These are phyloP conservation scores for Penicillium herquei DNA, from an alignment of 495 filamentous ascomycete species.

Conservation along the genomic window DNA sequence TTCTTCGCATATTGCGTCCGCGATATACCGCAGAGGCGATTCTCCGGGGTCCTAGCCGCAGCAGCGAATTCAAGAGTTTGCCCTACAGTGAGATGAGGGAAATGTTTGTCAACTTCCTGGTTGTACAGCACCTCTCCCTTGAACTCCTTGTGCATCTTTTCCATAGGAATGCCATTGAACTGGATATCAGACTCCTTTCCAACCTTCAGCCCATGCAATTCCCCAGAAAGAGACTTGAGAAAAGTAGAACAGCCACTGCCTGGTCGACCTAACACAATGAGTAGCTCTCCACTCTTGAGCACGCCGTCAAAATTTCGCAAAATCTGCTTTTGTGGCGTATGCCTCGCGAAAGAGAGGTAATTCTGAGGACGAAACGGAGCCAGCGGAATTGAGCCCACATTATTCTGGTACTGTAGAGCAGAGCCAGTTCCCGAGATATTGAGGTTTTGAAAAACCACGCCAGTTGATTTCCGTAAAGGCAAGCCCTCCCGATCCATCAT, in stretches of 20 bases:
- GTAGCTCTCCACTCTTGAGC: constrained; percentile 67
- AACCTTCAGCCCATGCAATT: constrained; percentile 70
- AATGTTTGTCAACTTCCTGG: constrained; percentile 59
- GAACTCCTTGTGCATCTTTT: constrained; percentile 55
- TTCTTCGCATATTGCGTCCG: constrained; percentile 44
- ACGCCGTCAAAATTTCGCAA: constrained; percentile 42
- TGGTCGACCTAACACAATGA: constrained; percentile 77
- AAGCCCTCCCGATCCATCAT: constrained; percentile 45
- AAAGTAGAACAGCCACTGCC: constrained; percentile 74
- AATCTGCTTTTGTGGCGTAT: constrained; percentile 38
- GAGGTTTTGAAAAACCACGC: constrained; percentile 51
- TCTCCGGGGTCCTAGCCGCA: constrained; percentile 48
- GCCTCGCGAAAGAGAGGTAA: constrained; percentile 30
- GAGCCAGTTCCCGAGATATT: constrained; percentile 54
- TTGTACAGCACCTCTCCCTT: constrained; percentile 65
- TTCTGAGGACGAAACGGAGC: constrained; percentile 49
- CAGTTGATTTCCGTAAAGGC: constrained; percentile 34
- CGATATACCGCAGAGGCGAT: constrained; percentile 43
- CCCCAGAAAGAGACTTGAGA: constrained; percentile 68
- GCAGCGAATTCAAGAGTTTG: constrained; percentile 61
- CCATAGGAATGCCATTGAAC: constrained; percentile 57
- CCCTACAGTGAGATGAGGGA: constrained; percentile 59
- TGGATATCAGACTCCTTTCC: constrained; percentile 57
- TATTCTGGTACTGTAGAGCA: constrained; percentile 56
- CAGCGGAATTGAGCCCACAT: constrained; percentile 48